phyloP scores from a whole-genome alignment of 1,284 basidiomycete species.

The Apiotrichum montevideense region DNA sequence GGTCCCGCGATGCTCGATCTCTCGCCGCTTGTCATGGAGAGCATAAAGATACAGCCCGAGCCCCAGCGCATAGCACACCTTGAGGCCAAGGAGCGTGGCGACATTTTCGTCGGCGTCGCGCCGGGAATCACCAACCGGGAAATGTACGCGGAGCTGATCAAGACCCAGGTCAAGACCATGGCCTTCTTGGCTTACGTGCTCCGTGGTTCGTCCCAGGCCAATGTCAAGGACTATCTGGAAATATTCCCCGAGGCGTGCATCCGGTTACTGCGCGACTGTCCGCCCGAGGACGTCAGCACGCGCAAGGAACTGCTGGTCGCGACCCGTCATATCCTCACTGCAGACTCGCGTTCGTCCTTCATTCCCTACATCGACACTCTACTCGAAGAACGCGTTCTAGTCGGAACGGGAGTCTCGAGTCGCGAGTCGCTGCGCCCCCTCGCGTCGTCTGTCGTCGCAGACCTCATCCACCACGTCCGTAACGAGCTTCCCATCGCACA shows the following conservation, averaged over 20 bases:
- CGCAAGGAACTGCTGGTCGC: conserved; percentile 91
- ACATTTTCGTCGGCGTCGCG: conserved; percentile 81
- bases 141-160: conserved; percentile 81
- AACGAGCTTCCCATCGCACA: conserved; percentile 74
- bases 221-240: conserved; percentile 72
- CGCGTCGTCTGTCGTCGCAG: conserved; percentile 84
- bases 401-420: conserved; percentile 71
- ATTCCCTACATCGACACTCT: conserved; percentile 83
- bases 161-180: conserved; percentile 92
- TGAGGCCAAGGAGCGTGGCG: conserved; percentile 68
- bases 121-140: conserved; percentile 64
- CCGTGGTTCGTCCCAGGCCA: conserved; percentile 60
- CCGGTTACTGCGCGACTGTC: conserved; percentile 88
- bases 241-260: conserved; percentile 74
- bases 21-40: conserved; percentile 66
- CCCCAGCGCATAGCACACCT: conserved; percentile 79
- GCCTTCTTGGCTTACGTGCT: conserved; percentile 90
- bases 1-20: conserved; percentile 64
- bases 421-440: conserved; percentile 76
- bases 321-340: conserved; percentile 81
- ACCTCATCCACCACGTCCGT: conserved; percentile 87
- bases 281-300: conserved; percentile 73
- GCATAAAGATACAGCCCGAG: conserved; percentile 71
- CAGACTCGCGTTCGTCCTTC: conserved; percentile 73
- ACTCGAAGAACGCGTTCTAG: conserved; percentile 82